Percentiles rank a stretch among this genome's conserved stretches.
phyloP scores from a whole-genome alignment of 2,329 filamentous ascomycete species.

The Didymella sp. region DNA sequence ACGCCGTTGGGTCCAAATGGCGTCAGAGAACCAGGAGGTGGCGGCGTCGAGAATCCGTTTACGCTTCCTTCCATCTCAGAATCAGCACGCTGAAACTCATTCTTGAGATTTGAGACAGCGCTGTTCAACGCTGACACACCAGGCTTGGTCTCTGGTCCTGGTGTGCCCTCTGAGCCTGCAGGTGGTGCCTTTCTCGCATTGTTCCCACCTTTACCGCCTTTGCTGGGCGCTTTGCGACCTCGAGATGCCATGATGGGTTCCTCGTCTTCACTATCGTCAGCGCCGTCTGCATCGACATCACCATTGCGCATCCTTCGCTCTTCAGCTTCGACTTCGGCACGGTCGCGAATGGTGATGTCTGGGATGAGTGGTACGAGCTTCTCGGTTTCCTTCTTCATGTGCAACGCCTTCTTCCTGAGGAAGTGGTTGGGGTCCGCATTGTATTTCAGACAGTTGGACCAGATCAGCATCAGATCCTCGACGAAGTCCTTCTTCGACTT shows the following conservation, averaged over 20 bases:
- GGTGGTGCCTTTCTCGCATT: slow-evolving; percentile 74
- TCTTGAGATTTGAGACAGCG: slow-evolving; percentile 58
- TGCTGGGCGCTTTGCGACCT: slow-evolving; percentile 83
- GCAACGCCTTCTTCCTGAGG: slow-evolving; percentile 88
- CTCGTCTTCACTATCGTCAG: slow-evolving; percentile 88
- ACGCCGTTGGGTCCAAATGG: slow-evolving; percentile 74
- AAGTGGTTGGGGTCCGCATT: slow-evolving; percentile 90
- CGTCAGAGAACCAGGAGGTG: slow-evolving; percentile 78
- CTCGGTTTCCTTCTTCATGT: slow-evolving; percentile 97
- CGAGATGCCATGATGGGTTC: slow-evolving; percentile 98
- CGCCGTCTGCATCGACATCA: slow-evolving; percentile 80
- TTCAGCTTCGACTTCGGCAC: slow-evolving; percentile 83
- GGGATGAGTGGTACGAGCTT: slow-evolving; percentile 95
- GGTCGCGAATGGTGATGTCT: slow-evolving; percentile 86
- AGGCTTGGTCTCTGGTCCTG: slow-evolving; percentile 77
- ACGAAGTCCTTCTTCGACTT: slow-evolving; percentile 88
- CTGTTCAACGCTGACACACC: slow-evolving; percentile 64
- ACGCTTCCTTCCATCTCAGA: slow-evolving; percentile 84
- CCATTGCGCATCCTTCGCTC: slow-evolving; percentile 80
- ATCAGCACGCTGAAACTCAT: slow-evolving; percentile 65
- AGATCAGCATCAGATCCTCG: slow-evolving; percentile 90
- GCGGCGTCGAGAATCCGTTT: slow-evolving; percentile 87
- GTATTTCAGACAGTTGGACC: slow-evolving; percentile 95
- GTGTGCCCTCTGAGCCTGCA: slow-evolving; percentile 79
- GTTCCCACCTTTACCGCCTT: slow-evolving; percentile 71